Base-by-base conservation (phyloP, 1,284 basidiomycete genomes). In the Trichosporon inkin region DNA sequence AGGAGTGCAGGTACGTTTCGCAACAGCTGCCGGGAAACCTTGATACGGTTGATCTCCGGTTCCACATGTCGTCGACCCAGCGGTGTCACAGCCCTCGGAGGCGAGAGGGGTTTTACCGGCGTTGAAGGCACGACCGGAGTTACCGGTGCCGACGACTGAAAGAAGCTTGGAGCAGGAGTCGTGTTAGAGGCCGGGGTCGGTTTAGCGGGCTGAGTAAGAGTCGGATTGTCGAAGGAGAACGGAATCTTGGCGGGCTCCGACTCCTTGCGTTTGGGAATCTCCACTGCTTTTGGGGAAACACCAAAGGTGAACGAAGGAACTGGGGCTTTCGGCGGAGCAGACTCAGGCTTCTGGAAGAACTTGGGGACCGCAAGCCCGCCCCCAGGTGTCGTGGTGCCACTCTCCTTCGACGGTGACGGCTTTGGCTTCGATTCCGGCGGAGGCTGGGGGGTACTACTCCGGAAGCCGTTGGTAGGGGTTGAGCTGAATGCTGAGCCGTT, bases 161-260 rank as follows among this genome's bases (percentile, higher is more conserved):
- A 71, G 54, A 71, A 64, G 10, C 51, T 61, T 6, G 67, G 64
- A 6, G 34, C 51, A 7, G 53, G 19, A 1, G 40, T 32, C 1
- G 56, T 19, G 1, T 47, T n/a, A 8, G 55, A 20, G 1, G 62
- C 22, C 14, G 55, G 52, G 20, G 19, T 17, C 3, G 57, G 53
- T n/a, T 35, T 41, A 32, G 51, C 19, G 10, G 58, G 24, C 20
- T 52, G 37, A 1, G 61, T 32, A 0, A 56, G 22, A 20, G 49
- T 24, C 10, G 56, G 40, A 32, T 38, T 56, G 19, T 55, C 35
- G n/a, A 54, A 51, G 60, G 55, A 57, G n/a, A 41, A 57, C 3
- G 58, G 52, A 1, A 60, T 20, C 32, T 51, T 58, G 1, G 54
- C 24, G 3, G 56, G 41, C 3, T 59, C 56, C 1, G 55, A 14